Evolutionary conservation across 768 basidiomycete genomes (phyloP).

Genomic region (Russula sp.): DNA sequence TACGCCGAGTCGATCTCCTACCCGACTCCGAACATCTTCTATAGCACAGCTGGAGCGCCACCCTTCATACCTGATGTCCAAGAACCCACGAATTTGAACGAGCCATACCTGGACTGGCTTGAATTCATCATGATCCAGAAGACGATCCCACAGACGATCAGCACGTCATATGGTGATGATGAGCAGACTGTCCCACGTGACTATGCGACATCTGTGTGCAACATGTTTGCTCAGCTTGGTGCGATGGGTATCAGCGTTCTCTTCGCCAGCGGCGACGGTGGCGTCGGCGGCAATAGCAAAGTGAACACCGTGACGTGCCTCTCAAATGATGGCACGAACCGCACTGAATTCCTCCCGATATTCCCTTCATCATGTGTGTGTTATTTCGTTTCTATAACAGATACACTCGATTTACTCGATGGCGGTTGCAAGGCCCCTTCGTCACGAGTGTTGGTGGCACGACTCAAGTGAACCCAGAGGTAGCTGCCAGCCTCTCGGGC

Average conservation of each 20-base stretch:
- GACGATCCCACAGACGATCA: constrained; percentile 55
- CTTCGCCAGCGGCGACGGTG: constrained; percentile 63
- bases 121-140: constrained; percentile 47
- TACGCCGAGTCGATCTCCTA: constrained; percentile 39
- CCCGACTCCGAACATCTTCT: constrained; percentile 61
- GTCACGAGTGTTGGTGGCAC: constrained; percentile 66
- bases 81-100: constrained; percentile 49
- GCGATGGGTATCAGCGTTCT: constrained; percentile 55
- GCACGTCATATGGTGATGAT: constrained; percentile 65
- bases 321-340: constrained; percentile 39
- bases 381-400: background rate
- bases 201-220: constrained; percentile 60
- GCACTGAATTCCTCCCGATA: constrained; percentile 35
- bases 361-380: constrained; percentile 46
- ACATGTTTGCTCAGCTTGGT: constrained; percentile 60
- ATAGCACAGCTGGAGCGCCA: constrained; percentile 64
- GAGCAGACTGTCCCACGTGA: constrained; percentile 54
- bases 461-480: constrained; percentile 54
- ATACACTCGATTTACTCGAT: background rate
- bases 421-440: constrained; percentile 43
- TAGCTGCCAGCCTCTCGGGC: constrained; percentile 59
- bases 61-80: constrained; percentile 52
- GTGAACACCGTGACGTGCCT: constrained; percentile 43
- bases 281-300: constrained; percentile 49
- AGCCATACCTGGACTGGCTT: constrained; percentile 65